phyloP scores from a whole-genome alignment of 805 yeast genomes.

The Wickerhamomyces xylosicus region DNA sequence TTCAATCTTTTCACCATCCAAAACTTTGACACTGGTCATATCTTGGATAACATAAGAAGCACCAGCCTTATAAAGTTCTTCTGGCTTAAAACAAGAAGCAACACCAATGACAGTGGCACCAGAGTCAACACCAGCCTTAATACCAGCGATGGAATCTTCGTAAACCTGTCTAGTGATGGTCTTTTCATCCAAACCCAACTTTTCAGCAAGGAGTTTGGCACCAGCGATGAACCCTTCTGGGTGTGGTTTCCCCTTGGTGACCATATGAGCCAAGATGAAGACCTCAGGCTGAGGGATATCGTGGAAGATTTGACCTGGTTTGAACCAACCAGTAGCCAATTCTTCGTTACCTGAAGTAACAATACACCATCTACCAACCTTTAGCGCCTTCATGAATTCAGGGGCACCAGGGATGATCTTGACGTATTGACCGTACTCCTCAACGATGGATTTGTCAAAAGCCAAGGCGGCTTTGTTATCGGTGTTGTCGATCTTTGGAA shows the following conservation, averaged over 20 bases:
- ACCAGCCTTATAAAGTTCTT: constrained; percentile 45
- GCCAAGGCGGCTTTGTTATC: constrained; percentile 60
- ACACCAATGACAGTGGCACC: constrained; percentile 81
- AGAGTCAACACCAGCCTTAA: constrained; percentile 74
- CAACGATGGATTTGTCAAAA: constrained; percentile 47
- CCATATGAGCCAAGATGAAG: constrained; percentile 79
- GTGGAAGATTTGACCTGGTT: constrained; percentile 31
- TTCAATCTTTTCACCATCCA: constrained; percentile 14
- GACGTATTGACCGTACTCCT: constrained; percentile 63
- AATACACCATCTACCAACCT: constrained; percentile 61
- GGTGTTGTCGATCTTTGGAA: constrained; percentile 63
- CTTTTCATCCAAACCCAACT: constrained; percentile 24
- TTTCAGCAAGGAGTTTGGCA: constrained; percentile 36
- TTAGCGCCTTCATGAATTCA: constrained; percentile 45
- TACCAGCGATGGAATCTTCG: constrained; percentile 90
- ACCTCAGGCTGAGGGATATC: constrained; percentile 53
- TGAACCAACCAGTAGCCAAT: constrained; percentile 74
- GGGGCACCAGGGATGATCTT: constrained; percentile 70
- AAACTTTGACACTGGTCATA: constrained; percentile 27
- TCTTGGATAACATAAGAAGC: constrained; percentile 77
- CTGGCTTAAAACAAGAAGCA: constrained; percentile 65
- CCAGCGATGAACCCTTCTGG: constrained; percentile 61
- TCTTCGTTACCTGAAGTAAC: constrained; percentile 78
- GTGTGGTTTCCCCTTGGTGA: constrained; percentile 74
- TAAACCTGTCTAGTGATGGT: constrained; percentile 48